phyloP scores from a whole-genome alignment of 305 asterid genomes.

The Fraxinus floribunda region DNA sequence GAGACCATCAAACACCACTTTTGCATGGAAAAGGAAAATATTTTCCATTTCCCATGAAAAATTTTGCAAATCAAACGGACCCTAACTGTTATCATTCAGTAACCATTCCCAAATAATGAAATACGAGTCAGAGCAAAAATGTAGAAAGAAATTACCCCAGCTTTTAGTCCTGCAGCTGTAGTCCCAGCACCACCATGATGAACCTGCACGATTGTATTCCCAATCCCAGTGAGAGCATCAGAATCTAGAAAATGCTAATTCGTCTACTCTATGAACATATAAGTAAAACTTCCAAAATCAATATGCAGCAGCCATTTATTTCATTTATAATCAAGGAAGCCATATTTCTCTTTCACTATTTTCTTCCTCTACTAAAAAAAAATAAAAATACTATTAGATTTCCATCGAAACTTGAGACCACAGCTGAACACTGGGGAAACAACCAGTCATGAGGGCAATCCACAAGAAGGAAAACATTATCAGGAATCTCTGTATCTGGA shows the following conservation, averaged over 20 bases:
- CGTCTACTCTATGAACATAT: neutral
- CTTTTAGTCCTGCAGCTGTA: slow-evolving; percentile 83
- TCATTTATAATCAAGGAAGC: neutral
- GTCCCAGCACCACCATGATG: slow-evolving; percentile 99
- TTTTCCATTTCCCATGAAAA: no score
- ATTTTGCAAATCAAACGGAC: no score
- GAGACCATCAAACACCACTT: no score
- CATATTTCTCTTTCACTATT: neutral
- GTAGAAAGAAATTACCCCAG: slow-evolving; percentile 59
- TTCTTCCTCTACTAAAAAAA: neutral
- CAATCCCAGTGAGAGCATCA: slow-evolving; percentile 7
- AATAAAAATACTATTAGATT: no score
- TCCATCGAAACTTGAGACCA: no score
- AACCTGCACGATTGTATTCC: slow-evolving; percentile 49
- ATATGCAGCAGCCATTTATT: neutral
- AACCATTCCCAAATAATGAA: neutral
- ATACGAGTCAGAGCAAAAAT: neutral
- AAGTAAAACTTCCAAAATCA: neutral
- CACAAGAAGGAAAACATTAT: neutral
- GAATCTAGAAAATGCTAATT: slow-evolving; percentile 1
- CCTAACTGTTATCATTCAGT: neutral
- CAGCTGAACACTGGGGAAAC: neutral
- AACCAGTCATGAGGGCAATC: neutral
- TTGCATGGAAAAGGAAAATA: no score
- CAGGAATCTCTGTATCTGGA: neutral